Conservation (phyloP, 371 early-diverging fungal genomes). For the Batrachochytrium dendrobatidis region DNA sequence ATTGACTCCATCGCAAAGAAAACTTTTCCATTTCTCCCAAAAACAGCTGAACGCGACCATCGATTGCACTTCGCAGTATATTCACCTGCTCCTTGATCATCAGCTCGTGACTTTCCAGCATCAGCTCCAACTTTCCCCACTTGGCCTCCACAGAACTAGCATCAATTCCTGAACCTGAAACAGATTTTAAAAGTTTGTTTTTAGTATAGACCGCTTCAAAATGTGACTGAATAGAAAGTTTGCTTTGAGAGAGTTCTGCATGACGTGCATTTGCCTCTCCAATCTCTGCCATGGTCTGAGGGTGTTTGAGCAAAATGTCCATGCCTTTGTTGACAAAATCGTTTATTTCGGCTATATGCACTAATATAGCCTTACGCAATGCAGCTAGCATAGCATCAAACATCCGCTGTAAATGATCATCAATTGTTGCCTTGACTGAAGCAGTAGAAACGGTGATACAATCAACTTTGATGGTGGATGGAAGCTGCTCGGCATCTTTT, state of each 20-base stretch:
- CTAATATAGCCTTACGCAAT: slow-evolving; percentile 25
- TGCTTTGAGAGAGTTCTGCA: slow-evolving; percentile 30
- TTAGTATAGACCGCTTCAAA: slow-evolving; percentile 37
- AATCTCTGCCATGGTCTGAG: slow-evolving; percentile 41
- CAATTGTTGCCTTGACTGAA: slow-evolving; percentile 43
- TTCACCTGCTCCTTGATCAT: slow-evolving; percentile 50
- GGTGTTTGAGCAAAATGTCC: slow-evolving; percentile 33
- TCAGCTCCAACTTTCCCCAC: slow-evolving; percentile 44
- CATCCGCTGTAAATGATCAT: slow-evolving; percentile 43
- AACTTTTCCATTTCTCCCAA: slow-evolving; percentile 34
- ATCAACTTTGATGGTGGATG: slow-evolving; percentile 31
- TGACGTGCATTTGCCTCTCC: slow-evolving; percentile 37
- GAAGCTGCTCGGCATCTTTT: slow-evolving; percentile 46
- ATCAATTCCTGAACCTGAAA: slow-evolving; percentile 36
- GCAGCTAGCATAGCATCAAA: slow-evolving; percentile 40
- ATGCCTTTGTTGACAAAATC: slow-evolving; percentile 38
- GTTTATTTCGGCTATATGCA: slow-evolving; percentile 29
- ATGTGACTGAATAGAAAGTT: slow-evolving; percentile 20
- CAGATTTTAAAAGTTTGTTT: slow-evolving; percentile 41
- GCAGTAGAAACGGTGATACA: slow-evolving; percentile 39
- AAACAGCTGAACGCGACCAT: slow-evolving; percentile 29
- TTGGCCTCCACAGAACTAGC: slow-evolving; percentile 22
- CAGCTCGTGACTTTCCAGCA: slow-evolving; percentile 48
- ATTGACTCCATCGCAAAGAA: slow-evolving; percentile 34
- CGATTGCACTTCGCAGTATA: slow-evolving; percentile 35